Base-by-base conservation (phyloP, 176 grass and related monocot genomes). In the Tillandsia fasciculata region DNA sequence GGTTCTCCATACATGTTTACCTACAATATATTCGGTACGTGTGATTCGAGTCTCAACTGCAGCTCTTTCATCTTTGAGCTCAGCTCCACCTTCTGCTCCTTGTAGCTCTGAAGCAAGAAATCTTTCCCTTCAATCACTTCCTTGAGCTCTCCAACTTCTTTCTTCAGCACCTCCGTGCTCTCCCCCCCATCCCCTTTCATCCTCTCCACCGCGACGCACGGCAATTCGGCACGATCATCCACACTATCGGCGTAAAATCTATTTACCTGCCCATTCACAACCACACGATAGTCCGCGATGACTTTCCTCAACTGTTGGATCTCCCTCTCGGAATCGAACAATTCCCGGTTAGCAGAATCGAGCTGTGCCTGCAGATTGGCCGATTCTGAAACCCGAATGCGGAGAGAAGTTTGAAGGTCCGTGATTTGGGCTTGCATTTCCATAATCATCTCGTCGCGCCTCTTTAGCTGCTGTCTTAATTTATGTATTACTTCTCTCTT, bases 401-500 rank as follows among this genome's bases (percentile, higher is more conserved):
- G 81, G 56, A 99, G 69, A 65, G 87, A 93, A 73, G 72, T 99
- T 72, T 93, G 91, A 50, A 99, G 75, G 51, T 88, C 87, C 9
- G 74, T 70, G 24, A 93, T 99, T 76, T 99, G 90, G 72, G 84
- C 20, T 78, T 99, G 94, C 90, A 93, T 90, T 73, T 93, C 89
- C 87, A 99, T 93, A 71, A 99, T 85, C 80, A 86, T 99, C 48
- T 93, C 87, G 13, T 99, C 90, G 33, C 87, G 89, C 74, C 76
- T 90, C 69, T 93, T 99, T 13, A 99, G 80, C 52, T 99, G 94
- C 68, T 83, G 87, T 70, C 94, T 80, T 77, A 99, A 70, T 73
- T 99, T 99, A 27, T 87, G 84, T 80, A 99, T 93, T 28, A 93
- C 90, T 68, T 99, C 94, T 70, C 79, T 87, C 53, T 93, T 99